Evolutionary conservation across 352 stramenopile species (phyloP).

Genomic region (Globisporangium echinulatum): DNA sequence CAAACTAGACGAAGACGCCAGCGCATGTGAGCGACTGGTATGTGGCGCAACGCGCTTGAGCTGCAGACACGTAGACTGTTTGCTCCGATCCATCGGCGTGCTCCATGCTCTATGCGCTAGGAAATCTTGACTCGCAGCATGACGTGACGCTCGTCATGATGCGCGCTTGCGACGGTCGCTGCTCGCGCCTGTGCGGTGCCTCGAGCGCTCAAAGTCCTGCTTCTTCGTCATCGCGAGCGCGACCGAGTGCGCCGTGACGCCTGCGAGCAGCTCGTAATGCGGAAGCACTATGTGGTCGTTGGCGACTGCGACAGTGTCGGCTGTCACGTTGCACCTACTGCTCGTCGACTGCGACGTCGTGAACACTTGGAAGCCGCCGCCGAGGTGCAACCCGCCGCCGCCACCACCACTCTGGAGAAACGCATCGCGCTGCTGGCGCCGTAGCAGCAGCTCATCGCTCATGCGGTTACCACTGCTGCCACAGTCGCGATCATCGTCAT

Average conservation of each 20-base stretch:
- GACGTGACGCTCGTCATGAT: neutral
- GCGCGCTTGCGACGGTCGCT: neutral
- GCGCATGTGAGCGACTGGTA: no score
- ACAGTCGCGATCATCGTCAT: neutral
- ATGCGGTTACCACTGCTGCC: slow-evolving; percentile 1
- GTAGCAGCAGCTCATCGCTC: neutral
- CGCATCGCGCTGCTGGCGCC: slow-evolving; percentile 8
- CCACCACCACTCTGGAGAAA: slow-evolving; percentile 10
- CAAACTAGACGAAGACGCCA: neutral
- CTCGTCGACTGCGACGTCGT: neutral
- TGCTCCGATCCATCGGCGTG: no score
- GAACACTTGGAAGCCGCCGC: slow-evolving; percentile 29
- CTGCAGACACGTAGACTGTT: neutral
- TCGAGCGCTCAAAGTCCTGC: neutral
- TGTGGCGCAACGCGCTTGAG: neutral
- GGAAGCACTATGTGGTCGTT: neutral
- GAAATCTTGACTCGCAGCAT: neutral
- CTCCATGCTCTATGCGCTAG: neutral
- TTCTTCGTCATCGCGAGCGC: neutral
- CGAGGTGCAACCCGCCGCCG: slow-evolving; percentile 17
- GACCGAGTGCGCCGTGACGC: neutral
- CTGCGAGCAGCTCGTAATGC: neutral
- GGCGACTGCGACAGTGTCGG: neutral
- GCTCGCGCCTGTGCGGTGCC: neutral
- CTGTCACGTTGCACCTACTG: neutral